phyloP scores from a whole-genome alignment of 139 green algal species.

The Volvox africanus region DNA sequence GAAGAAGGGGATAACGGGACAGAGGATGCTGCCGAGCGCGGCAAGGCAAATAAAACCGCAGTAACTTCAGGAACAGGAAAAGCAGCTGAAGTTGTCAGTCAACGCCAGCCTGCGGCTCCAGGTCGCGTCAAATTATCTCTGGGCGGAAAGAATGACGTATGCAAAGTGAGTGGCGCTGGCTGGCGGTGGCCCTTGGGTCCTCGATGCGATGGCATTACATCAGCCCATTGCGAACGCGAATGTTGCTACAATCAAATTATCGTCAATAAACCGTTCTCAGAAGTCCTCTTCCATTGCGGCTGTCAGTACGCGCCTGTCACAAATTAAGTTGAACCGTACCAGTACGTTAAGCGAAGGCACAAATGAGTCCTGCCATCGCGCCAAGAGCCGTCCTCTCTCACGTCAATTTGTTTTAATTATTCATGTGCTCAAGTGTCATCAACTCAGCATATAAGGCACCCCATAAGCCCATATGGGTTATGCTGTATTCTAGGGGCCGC shows the following conservation, averaged over 20 bases:
- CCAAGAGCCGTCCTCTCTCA: too few relatives aligned
- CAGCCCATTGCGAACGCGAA: neutral
- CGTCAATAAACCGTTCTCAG: too few relatives aligned
- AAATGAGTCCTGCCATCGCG: too few relatives aligned
- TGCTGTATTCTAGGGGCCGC: too few relatives aligned
- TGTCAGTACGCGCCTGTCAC: too few relatives aligned
- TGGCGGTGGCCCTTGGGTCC: neutral
- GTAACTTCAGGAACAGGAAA: neutral
- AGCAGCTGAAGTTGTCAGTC: neutral
- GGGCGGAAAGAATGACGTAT: slow-evolving; percentile 7
- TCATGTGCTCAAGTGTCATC: too few relatives aligned
- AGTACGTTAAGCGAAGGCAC: too few relatives aligned
- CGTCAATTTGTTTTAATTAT: too few relatives aligned
- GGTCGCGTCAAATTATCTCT: neutral
- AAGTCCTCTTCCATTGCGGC: too few relatives aligned
- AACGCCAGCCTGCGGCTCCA: neutral
- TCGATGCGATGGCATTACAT: neutral
- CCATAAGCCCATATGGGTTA: too few relatives aligned
- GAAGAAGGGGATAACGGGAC: neutral
- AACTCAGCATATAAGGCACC: too few relatives aligned
- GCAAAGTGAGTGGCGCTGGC: slow-evolving; percentile 23
- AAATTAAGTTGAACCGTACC: too few relatives aligned
- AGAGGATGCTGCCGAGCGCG: neutral
- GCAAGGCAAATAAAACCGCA: neutral
- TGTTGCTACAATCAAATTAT: neutral